A percentile compares a stretch with the other conserved stretches of the same genome.
These are phyloP conservation scores for Suhomyces bokatorum DNA, from an alignment of 1,139 yeast genomes.

Conservation along the genomic window DNA sequence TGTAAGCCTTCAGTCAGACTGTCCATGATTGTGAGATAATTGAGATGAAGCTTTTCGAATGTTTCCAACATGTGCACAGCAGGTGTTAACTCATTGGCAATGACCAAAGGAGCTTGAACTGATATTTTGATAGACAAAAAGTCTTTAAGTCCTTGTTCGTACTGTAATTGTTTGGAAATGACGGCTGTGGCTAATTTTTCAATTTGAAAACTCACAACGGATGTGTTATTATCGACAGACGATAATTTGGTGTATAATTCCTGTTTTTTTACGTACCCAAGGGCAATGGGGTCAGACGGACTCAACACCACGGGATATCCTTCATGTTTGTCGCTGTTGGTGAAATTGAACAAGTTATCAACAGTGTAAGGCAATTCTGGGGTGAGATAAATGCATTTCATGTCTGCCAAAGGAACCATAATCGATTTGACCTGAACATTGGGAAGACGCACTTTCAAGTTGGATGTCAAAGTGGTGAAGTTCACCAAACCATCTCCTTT, in stretches of 20 bases:
- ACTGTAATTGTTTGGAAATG: conserved; percentile 28
- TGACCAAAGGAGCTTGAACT: conserved; percentile 77
- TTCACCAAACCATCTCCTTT: conserved; percentile 45
- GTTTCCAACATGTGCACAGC: conserved; percentile 38
- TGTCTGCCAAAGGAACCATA: conserved; percentile 34
- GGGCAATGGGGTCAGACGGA: conserved; percentile 26
- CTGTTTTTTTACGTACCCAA: conserved; percentile 41
- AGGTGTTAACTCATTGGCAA: conserved; percentile 37
- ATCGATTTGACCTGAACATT: conserved; percentile 31
- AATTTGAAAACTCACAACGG: conserved; percentile 28
- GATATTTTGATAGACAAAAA: conserved; percentile 58
- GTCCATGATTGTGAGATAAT: conserved; percentile 34
- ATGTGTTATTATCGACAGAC: conserved; percentile 12
- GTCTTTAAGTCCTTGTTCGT: conserved; percentile 21
- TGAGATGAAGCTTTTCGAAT: conserved; percentile 44
- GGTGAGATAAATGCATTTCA: conserved; percentile 32
- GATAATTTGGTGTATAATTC: conserved; percentile 22
- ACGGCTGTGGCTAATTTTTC: conserved; percentile 20
- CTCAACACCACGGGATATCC: conserved; percentile 44
- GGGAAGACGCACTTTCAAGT: conserved; percentile 35
- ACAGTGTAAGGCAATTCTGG: conserved; percentile 32
- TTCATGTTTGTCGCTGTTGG: conserved; percentile 40
- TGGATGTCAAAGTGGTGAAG: conserved; percentile 34
- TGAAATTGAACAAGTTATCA: conserved; percentile 20
- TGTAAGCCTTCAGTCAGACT: conserved; percentile 18